Evolutionary conservation across 2,329 filamentous ascomycete genomes (phyloP).

Genomic region (Allantophomopsis lycopodina): DNA sequence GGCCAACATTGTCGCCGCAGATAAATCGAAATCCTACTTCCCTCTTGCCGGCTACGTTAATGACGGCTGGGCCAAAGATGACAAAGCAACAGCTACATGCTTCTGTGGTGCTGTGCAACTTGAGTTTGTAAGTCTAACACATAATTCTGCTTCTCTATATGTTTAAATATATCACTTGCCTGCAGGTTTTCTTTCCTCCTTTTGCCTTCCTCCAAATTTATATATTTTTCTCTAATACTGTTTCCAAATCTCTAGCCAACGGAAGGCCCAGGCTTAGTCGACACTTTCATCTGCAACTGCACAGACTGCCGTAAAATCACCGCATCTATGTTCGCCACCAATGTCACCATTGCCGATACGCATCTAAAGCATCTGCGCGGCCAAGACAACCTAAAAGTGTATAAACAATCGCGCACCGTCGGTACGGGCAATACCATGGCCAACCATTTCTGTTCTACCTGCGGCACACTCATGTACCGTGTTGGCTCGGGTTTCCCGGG

Average conservation of each 20-base stretch:
- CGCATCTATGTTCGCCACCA: slow-evolving; percentile 46
- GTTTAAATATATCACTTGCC: too few relatives aligned
- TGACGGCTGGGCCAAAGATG: slow-evolving; percentile 30
- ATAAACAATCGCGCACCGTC: slow-evolving; percentile 30
- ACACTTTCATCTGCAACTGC: slow-evolving; percentile 45
- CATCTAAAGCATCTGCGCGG: slow-evolving; percentile 35
- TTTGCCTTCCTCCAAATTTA: too few relatives aligned
- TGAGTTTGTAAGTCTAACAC: slow-evolving; percentile 18
- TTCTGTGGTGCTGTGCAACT: slow-evolving; percentile 43
- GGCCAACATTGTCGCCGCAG: slow-evolving; percentile 1
- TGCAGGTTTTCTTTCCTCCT: too few relatives aligned
- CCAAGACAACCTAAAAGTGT: slow-evolving; percentile 32
- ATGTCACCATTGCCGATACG: slow-evolving; percentile 34
- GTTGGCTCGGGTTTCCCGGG: slow-evolving; percentile 28
- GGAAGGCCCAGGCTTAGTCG: slow-evolving; percentile 27
- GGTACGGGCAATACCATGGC: slow-evolving; percentile 33
- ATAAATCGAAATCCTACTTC: slow-evolving; percentile 21
- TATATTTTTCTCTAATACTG: too few relatives aligned
- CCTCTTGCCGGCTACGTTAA: slow-evolving; percentile 21
- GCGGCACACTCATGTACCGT: slow-evolving; percentile 48
- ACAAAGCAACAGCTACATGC: slow-evolving; percentile 41
- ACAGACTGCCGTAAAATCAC: slow-evolving; percentile 48
- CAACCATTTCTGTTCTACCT: slow-evolving; percentile 45
- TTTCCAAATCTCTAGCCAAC: slow-evolving; percentile 14
- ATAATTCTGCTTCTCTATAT: slow-evolving; percentile 21